Evolutionary conservation across 257 asterid genomes (phyloP).

Genomic region (Lavandula angustifolia): DNA sequence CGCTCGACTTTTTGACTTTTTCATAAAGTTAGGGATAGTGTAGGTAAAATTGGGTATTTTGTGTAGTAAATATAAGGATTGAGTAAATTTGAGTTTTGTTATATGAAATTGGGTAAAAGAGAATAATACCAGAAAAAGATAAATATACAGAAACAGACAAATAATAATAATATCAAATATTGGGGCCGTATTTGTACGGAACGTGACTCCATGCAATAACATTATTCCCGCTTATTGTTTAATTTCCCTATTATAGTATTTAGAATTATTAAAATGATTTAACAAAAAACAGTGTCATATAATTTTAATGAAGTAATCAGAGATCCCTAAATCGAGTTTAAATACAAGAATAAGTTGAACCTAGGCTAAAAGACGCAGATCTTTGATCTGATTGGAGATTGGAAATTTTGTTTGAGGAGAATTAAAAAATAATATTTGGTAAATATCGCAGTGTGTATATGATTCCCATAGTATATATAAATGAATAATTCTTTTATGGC

Average conservation of each 20-base stretch:
- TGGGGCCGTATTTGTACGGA: conserved; percentile 31
- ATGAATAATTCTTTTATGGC: conserved; percentile 33
- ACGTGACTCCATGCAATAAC: conserved; percentile 39
- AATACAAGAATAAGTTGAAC: not conserved
- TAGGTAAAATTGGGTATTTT: too few species aligned
- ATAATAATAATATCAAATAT: conserved; percentile 21
- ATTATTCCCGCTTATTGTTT: conserved; percentile 29
- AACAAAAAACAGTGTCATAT: too few species aligned
- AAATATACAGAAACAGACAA: conserved; percentile 4
- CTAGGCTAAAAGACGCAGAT: conserved; percentile 8
- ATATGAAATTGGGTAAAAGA: too few species aligned
- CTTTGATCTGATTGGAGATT: conserved; percentile 15
- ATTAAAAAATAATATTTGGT: not conserved
- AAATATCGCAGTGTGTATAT: conserved; percentile 10
- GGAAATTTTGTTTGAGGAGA: not conserved
- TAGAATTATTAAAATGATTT: too few species aligned
- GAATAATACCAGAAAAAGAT: too few species aligned
- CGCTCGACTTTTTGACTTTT: too few species aligned
- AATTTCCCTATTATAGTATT: not conserved
- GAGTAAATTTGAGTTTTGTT: too few species aligned
- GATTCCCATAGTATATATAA: conserved; percentile 22
- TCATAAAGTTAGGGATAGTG: too few species aligned
- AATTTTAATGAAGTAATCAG: not conserved
- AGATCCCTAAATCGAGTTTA: not conserved
- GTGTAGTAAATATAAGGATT: too few species aligned